Evolutionary conservation across 495 filamentous ascomycete genomes (phyloP), one percentile per base, ranked within the genome.

Genomic region (Hypoxylon trugodes): DNA sequence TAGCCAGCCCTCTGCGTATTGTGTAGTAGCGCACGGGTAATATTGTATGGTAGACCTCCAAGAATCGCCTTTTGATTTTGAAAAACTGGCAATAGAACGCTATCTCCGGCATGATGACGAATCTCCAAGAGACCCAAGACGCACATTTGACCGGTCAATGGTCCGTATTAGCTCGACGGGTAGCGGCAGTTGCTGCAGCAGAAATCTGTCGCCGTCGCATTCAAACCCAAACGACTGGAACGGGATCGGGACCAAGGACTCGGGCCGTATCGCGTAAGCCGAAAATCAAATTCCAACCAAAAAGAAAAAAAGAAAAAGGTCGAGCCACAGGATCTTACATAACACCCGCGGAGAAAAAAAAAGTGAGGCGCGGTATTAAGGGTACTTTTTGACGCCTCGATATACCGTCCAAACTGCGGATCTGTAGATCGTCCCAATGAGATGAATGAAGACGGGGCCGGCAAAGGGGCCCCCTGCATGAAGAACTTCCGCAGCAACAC

Each of bases 401-500:
- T 66, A 61, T 36, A 25, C 56, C 49, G 26, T 15, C 26, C 36
- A 51, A 61, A 50, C 58, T 28, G 51, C 33, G 22, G 8, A 22
- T 38, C 35, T 54, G 22, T 40, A 6, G 58, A 67, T 61, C 58
- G 58, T 55, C 40, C 64, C 64, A 61, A 67, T 59, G 24, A 61
- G 37, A 59, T 16, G 13, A 51, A 26, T 28, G 53, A 47, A 47
- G 24, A 53, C 16, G 21, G 37, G 24, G 26, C 41, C 52, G 51
- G 56, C 40, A 56, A 55, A 35, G 58, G 38, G 58, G 52, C 22
- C 33, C 57, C 64, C 58, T 62, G 58, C 64, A 67, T 58, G 53
- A 61, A n/a, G 49, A 45, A 51, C 59, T 67, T 52, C 64, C 64
- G 64, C 28, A 45, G 42, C 30, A 59, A 62, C 63, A 66, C 46